Evolutionary conservation across 2,329 filamentous ascomycete genomes (phyloP).

Genomic region (Curvularia lunata): DNA sequence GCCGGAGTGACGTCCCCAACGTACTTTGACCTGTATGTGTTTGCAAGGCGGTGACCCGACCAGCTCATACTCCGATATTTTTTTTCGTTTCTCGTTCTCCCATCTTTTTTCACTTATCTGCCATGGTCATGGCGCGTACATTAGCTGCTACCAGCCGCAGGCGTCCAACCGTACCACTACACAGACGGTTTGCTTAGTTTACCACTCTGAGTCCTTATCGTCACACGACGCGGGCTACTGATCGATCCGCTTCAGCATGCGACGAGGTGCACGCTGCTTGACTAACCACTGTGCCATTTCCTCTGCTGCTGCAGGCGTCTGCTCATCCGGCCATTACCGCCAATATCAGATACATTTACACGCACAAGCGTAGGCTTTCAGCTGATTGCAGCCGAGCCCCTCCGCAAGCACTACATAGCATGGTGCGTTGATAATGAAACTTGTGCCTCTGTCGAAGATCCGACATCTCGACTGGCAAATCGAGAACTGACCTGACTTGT

Average conservation of each 20-base stretch:
- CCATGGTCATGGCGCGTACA: slow-evolving; percentile 31
- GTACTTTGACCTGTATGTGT: slow-evolving; percentile 14
- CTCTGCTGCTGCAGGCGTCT: slow-evolving; percentile 28
- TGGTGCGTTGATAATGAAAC: slow-evolving; percentile 47
- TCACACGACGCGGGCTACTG: slow-evolving; percentile 42
- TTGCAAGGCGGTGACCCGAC: slow-evolving; percentile 38
- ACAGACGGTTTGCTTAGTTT: slow-evolving; percentile 35
- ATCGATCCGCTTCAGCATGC: slow-evolving; percentile 44
- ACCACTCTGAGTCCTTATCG: slow-evolving; percentile 36
- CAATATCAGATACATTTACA: slow-evolving; percentile 46
- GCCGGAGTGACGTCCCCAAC: slow-evolving; percentile 23
- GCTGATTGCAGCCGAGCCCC: slow-evolving; percentile 32
- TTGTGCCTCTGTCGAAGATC: slow-evolving; percentile 7
- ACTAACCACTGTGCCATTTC: slow-evolving; percentile 30
- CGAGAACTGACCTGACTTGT: slow-evolving; percentile 31
- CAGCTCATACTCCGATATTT: slow-evolving; percentile 23
- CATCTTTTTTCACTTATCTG: slow-evolving; percentile 6
- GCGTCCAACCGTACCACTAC: slow-evolving; percentile 16
- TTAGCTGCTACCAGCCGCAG: slow-evolving; percentile 5
- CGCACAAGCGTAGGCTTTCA: slow-evolving; percentile 30
- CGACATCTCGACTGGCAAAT: slow-evolving; percentile 16
- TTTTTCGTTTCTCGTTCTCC: slow-evolving; percentile 17
- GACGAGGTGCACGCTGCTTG: slow-evolving; percentile 43
- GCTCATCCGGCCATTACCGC: slow-evolving; percentile 29
- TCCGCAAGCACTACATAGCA: slow-evolving; percentile 40